Percentiles rank a stretch among this genome's conserved stretches.
phyloP scores from a whole-genome alignment of 2,329 filamentous ascomycete genomes.

The Erysiphe pulchra region DNA sequence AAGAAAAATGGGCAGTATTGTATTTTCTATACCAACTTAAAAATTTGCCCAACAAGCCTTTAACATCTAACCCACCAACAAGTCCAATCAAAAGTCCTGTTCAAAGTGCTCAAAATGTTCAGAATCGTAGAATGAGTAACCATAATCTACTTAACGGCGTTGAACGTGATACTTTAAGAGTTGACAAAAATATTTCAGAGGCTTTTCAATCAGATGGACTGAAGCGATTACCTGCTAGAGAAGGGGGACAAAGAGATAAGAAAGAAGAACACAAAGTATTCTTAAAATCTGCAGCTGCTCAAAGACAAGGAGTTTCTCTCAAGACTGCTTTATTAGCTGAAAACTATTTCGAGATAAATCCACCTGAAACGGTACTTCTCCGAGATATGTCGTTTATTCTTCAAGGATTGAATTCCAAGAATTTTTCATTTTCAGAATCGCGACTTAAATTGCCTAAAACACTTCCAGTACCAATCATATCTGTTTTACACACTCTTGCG shows the following conservation, averaged over 20 bases:
- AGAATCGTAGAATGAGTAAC: slow-evolving; percentile 4
- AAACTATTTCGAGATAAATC: slow-evolving; percentile 29
- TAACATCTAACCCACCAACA: slow-evolving; percentile 7
- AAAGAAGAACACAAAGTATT: slow-evolving; percentile 11
- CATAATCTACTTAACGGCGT: neutral
- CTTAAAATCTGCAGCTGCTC: slow-evolving; percentile 7
- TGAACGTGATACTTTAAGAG: slow-evolving; percentile 15
- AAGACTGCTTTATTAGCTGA: slow-evolving; percentile 31
- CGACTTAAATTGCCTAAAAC: slow-evolving; percentile 52
- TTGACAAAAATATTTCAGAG: slow-evolving; percentile 16
- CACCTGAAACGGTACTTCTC: slow-evolving; percentile 38
- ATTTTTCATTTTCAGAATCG: slow-evolving; percentile 49
- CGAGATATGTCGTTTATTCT: slow-evolving; percentile 78
- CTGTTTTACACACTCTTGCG: slow-evolving; percentile 66
- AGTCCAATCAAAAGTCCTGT: slow-evolving; percentile 13
- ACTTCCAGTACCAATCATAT: slow-evolving; percentile 62
- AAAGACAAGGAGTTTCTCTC: slow-evolving; percentile 9
- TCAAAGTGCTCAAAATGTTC: slow-evolving; percentile 5
- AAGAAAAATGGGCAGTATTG: slow-evolving; percentile 91
- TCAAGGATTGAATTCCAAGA: slow-evolving; percentile 72
- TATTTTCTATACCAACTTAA: slow-evolving; percentile 71
- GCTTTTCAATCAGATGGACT: slow-evolving; percentile 29
- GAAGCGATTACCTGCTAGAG: slow-evolving; percentile 10
- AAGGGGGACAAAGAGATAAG: slow-evolving; percentile 12
- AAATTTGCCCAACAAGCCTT: slow-evolving; percentile 21